Conservation (phyloP, 2,329 filamentous ascomycete genomes). For the Epichloe glyceriae region DNA sequence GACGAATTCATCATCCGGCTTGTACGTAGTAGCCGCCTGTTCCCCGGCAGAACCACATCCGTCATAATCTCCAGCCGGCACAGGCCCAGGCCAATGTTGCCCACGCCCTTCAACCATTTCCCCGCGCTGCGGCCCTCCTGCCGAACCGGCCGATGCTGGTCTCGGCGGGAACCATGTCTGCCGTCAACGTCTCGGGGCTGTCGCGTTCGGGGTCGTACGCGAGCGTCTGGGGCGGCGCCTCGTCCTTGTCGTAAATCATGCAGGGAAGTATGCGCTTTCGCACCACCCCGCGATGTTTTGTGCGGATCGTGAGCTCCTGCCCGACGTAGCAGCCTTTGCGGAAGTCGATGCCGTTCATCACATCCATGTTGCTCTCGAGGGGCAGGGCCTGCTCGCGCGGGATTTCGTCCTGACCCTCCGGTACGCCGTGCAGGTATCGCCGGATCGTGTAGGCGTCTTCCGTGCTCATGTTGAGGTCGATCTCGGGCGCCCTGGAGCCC, state of each 20-base stretch:
- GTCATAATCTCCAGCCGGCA: constrained; percentile 90
- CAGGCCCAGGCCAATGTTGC: constrained; percentile 75
- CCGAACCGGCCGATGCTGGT: constrained; percentile 37
- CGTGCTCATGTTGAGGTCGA: constrained; percentile 33
- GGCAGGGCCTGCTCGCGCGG: constrained; percentile 59
- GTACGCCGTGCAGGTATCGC: constrained; percentile 65
- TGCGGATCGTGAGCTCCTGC: constrained; percentile 92
- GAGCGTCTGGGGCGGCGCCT: constrained; percentile 26
- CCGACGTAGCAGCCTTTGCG: constrained; percentile 95
- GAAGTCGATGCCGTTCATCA: constrained; percentile 78
- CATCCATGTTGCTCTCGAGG: constrained; percentile 80
- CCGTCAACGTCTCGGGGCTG: constrained; percentile 15
- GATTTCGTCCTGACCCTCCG: constrained; percentile 78
- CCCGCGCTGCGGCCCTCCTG: constrained; percentile 60
- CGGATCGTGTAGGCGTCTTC: constrained; percentile 58
- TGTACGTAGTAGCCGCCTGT: constrained; percentile 50
- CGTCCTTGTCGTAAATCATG: constrained; percentile 47
- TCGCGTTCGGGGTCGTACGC: constrained; percentile 30
- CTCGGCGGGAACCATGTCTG: constrained; percentile 28
- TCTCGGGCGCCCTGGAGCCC: constrained; percentile 17
- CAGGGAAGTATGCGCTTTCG: constrained; percentile 81
- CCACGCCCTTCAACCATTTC: constrained; percentile 66
- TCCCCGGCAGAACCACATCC: constrained; percentile 56
- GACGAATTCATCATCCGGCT: constrained; percentile 48
- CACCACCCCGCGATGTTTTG: constrained; percentile 86